Percentiles rank a stretch among this genome's conserved stretches.
Evolutionary conservation across 2,329 filamentous ascomycete species (phyloP).

Genomic region (Didymella lethalis): DNA sequence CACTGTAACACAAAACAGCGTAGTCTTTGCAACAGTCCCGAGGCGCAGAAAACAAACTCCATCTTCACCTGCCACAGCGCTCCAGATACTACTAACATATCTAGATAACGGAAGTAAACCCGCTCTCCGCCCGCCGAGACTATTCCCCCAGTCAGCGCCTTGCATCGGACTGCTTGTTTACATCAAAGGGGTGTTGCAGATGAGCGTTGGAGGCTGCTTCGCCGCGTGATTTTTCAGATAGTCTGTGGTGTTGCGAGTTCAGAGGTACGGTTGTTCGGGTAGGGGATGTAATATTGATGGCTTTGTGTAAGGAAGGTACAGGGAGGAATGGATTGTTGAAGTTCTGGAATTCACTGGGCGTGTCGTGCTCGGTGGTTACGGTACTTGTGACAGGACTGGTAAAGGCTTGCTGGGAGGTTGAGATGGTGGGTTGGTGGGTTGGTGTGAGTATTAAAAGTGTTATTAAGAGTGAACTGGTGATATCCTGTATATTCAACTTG

Average conservation of each 20-base stretch:
- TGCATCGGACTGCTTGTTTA: too few relatives aligned
- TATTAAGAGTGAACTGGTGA: background rate
- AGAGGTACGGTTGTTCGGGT: background rate
- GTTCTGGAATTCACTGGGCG: background rate
- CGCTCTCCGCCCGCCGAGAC: too few relatives aligned
- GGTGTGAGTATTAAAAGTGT: background rate
- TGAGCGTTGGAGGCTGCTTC: background rate
- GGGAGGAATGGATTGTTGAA: background rate
- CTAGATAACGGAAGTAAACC: too few relatives aligned
- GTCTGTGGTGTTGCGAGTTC: background rate
- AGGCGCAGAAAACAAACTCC: too few relatives aligned
- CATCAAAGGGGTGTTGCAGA: background rate
- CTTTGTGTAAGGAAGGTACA: background rate
- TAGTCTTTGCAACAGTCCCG: too few relatives aligned
- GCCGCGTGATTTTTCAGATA: background rate
- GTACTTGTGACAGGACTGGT: background rate
- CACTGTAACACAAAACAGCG: too few relatives aligned
- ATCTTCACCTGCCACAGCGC: too few relatives aligned
- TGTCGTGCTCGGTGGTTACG: background rate
- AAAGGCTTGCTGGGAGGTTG: background rate
- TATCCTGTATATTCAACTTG: background rate
- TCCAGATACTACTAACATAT: too few relatives aligned
- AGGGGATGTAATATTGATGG: background rate
- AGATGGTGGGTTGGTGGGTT: background rate
- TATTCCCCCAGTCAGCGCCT: too few relatives aligned